Evolutionary conservation across 768 basidiomycete genomes (phyloP).

Genomic region (Chlorophyllum brunneum): DNA sequence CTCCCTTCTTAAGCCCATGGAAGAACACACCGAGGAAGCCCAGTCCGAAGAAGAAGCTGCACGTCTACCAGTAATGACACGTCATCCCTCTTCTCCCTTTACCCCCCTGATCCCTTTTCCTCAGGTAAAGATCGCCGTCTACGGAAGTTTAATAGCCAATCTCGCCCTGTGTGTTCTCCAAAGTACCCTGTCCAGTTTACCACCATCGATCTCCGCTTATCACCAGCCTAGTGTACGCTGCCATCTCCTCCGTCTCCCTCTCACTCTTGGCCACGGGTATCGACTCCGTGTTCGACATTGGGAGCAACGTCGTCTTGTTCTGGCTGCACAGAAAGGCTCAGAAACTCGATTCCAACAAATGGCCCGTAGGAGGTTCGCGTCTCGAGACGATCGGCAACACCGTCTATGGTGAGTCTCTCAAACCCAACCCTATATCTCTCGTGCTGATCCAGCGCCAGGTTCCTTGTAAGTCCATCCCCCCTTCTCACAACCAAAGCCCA

Average conservation of each 20-base stretch:
- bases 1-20: conserved; percentile 89
- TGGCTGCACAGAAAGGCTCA: conserved; percentile 73
- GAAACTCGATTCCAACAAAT: conserved; percentile 74
- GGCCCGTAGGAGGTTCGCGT: conserved; percentile 90
- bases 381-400: conserved; percentile 90
- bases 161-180: conserved; percentile 68
- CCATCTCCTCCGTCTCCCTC: conserved; percentile 77
- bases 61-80: conserved; percentile 53
- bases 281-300: conserved; percentile 83
- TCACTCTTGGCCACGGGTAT: conserved; percentile 88
- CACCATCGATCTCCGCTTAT: not conserved
- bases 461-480: conserved; percentile 21
- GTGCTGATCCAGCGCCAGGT: conserved; percentile 18
- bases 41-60: conserved; percentile 60
- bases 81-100: conserved; percentile 3
- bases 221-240: conserved; percentile 74
- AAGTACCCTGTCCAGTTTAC: conserved; percentile 35
- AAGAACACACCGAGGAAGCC: conserved; percentile 83
- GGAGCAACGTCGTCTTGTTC: conserved; percentile 78
- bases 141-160: conserved; percentile 79
- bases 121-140: conserved; percentile 86
- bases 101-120: not conserved
- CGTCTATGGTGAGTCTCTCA: conserved; percentile 56
- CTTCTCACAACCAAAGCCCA: not conserved
- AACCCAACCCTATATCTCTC: conserved; percentile 24